phyloP scores from a whole-genome alignment of 1,139 yeast genomes.

The Saccharomyces hybrid region DNA sequence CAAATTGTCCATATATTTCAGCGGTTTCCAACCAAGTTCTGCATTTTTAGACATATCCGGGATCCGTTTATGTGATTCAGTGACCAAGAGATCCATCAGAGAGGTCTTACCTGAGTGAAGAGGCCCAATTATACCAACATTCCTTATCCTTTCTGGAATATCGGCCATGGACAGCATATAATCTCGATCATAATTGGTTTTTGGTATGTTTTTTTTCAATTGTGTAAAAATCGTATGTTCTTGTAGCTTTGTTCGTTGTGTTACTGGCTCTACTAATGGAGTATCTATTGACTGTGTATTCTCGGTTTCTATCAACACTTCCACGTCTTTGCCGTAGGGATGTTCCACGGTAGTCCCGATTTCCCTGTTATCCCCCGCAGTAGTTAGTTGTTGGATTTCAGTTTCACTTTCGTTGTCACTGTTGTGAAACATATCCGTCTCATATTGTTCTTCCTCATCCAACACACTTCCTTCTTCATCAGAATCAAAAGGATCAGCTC shows the following conservation, averaged over 20 bases:
- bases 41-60: conserved; percentile 28
- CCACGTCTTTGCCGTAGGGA: conserved; percentile 55
- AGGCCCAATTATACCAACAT: conserved; percentile 75
- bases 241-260: conserved; percentile 4
- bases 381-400: neutral
- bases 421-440: conserved; percentile 1
- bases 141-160: conserved; percentile 62
- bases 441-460: conserved; percentile 17
- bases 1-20: conserved; percentile 58
- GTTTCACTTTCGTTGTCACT: conserved; percentile 9
- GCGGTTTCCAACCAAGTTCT: conserved; percentile 29
- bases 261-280: conserved; percentile 58
- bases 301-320: conserved; percentile 49
- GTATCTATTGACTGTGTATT: conserved; percentile 48
- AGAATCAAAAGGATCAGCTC: conserved; percentile 39
- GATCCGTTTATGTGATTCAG: conserved; percentile 50
- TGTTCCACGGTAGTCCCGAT: conserved; percentile 9
- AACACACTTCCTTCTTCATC: conserved; percentile 33
- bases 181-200: conserved; percentile 51
- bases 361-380: conserved; percentile 17
- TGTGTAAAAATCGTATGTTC: conserved; percentile 16
- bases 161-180: conserved; percentile 47
- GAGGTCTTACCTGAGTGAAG: conserved; percentile 85
- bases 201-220: conserved; percentile 40
- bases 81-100: conserved; percentile 59